Evolutionary conservation across 257 asterid species (phyloP).

Genomic region (Rhazya stricta): DNA sequence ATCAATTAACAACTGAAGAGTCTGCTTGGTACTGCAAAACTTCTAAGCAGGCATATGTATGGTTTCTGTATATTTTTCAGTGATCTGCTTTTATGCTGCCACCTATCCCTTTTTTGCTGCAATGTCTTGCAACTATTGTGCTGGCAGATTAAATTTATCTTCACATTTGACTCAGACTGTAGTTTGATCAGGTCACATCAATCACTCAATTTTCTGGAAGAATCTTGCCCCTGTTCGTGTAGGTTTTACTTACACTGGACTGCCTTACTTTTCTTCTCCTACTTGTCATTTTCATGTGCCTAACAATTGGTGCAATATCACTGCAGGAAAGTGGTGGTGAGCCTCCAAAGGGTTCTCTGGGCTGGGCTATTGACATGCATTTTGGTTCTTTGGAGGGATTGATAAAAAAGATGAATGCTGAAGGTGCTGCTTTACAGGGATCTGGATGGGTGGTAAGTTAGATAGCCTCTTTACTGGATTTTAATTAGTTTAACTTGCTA

Average conservation of each 20-base stretch:
- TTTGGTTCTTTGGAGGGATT: conserved; percentile 68
- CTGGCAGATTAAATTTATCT: not conserved
- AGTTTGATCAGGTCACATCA: conserved; percentile 60
- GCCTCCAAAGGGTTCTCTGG: conserved; percentile 65
- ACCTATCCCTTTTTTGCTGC: not conserved
- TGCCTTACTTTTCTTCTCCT: conserved; percentile 3
- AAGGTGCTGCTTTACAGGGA: conserved; percentile 84
- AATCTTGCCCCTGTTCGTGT: conserved; percentile 76
- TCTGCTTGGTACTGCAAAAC: not conserved
- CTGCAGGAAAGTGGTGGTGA: conserved; percentile 83
- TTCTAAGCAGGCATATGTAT: not conserved
- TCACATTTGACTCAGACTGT: conserved; percentile 10
- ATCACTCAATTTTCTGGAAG: conserved; percentile 93
- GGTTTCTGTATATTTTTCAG: not conserved
- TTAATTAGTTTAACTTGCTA: not conserved
- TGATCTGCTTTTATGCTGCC: not conserved
- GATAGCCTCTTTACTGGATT: conserved; percentile 1
- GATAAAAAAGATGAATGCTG: conserved; percentile 62
- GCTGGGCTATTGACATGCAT: conserved; percentile 54
- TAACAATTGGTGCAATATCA: conserved; percentile 8
- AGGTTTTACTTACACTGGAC: conserved; percentile 24
- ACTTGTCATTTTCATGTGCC: not conserved
- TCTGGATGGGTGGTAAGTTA: conserved; percentile 85
- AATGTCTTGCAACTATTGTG: not conserved
- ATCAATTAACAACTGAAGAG: not conserved